Evolutionary conservation across 2,329 filamentous ascomycete species (phyloP).

Genomic region (Monilinia fructigena): DNA sequence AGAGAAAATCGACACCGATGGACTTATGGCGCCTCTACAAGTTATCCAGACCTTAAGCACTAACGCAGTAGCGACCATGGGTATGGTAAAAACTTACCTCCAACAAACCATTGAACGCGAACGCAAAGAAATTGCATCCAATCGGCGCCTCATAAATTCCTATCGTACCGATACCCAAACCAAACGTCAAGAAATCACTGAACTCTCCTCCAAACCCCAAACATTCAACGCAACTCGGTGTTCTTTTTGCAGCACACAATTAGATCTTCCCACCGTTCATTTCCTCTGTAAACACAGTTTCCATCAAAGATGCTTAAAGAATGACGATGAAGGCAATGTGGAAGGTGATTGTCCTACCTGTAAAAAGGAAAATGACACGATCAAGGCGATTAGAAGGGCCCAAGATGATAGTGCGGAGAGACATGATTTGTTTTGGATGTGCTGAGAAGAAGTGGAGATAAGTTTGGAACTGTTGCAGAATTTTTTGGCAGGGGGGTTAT

Average conservation of each 20-base stretch:
- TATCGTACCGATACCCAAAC: slow-evolving; percentile 81
- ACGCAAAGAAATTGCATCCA: slow-evolving; percentile 76
- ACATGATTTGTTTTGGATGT: slow-evolving; percentile 88
- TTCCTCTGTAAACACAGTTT: slow-evolving; percentile 98
- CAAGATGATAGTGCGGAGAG: slow-evolving; percentile 84
- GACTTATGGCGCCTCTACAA: slow-evolving; percentile 91
- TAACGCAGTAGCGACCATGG: slow-evolving; percentile 89
- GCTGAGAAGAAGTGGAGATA: slow-evolving; percentile 72
- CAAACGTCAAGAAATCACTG: slow-evolving; percentile 74
- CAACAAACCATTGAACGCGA: slow-evolving; percentile 86
- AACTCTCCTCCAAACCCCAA: slow-evolving; percentile 74
- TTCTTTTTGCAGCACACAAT: slow-evolving; percentile 67
- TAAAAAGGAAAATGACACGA: slow-evolving; percentile 78
- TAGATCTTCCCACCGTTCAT: slow-evolving; percentile 89
- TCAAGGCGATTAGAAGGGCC: slow-evolving; percentile 79
- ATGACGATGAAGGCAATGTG: slow-evolving; percentile 51
- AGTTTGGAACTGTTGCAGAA: slow-evolving; percentile 87
- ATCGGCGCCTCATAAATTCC: slow-evolving; percentile 76
- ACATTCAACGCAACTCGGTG: slow-evolving; percentile 92
- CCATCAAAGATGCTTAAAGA: slow-evolving; percentile 77
- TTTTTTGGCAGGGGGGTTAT: slow-evolving; percentile 96
- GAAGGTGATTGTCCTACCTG: slow-evolving; percentile 84
- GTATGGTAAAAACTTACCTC: slow-evolving; percentile 92
- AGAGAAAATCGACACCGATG: slow-evolving; percentile 82
- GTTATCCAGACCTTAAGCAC: slow-evolving; percentile 87